Percentiles rank a stretch among this genome's conserved stretches.
These are phyloP conservation scores for Hypoxylon sp. DNA, from an alignment of 2,329 filamentous ascomycete genomes.

Conservation along the genomic window DNA sequence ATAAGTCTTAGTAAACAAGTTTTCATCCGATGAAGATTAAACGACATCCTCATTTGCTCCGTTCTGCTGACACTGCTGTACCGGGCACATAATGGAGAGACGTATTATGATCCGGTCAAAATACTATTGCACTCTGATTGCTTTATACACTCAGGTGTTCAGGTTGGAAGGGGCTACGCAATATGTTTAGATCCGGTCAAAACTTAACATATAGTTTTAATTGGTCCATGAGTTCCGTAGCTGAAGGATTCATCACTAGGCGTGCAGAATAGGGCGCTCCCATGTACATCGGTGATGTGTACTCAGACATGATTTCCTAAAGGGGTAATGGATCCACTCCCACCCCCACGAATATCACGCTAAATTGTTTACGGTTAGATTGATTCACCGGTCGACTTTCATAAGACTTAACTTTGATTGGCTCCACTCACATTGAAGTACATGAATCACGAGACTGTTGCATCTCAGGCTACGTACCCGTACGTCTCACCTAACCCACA, in stretches of 20 bases:
- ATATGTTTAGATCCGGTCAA: background rate
- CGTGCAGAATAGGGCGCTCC: too few relatives aligned
- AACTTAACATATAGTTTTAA: background rate
- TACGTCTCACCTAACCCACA: too few relatives aligned
- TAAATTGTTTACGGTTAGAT: background rate
- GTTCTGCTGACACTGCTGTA: background rate
- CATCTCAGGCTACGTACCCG: too few relatives aligned
- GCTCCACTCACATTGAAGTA: background rate
- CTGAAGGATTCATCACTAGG: background rate
- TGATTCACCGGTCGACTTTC: background rate
- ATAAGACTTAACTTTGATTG: background rate
- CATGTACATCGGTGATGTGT: background rate
- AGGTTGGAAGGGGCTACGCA: background rate
- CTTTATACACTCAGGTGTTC: constrained; percentile 1
- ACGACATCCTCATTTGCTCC: constrained; percentile 4
- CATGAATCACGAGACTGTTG: too few relatives aligned
- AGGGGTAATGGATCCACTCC: background rate
- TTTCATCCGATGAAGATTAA: constrained; percentile 4
- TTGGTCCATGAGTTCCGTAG: background rate
- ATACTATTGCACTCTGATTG: background rate
- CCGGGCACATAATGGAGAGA: background rate
- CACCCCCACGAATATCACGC: background rate
- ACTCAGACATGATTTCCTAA: background rate
- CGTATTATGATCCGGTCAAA: background rate
- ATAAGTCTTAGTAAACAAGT: background rate